Evolutionary conservation across 164 flowering plant genomes (phyloP).

Genomic region (Macadamia tetraphylla): DNA sequence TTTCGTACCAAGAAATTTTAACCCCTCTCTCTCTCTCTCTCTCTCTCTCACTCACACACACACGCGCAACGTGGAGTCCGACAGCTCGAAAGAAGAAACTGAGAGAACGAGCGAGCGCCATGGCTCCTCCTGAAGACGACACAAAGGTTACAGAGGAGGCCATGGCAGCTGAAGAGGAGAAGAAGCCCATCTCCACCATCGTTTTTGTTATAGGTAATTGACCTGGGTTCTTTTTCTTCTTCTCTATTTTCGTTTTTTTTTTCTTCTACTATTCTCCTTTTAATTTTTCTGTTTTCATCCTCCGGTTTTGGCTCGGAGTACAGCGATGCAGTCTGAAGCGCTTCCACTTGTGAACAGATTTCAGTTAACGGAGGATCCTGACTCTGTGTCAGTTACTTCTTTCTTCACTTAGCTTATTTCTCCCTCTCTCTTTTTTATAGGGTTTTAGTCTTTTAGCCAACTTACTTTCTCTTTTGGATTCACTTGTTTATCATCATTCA

Average conservation of each 20-base stretch:
- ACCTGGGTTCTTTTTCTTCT: neutral
- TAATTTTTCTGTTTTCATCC: neutral
- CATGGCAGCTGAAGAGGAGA: slow-evolving; percentile 23
- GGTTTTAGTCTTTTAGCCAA: no score
- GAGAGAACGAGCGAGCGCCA: slow-evolving; percentile 13
- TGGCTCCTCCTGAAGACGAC: slow-evolving; percentile 50
- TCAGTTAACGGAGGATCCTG: slow-evolving; percentile 49
- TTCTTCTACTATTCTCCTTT: neutral
- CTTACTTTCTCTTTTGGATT: neutral
- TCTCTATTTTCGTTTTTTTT: neutral
- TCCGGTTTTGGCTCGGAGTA: slow-evolving; percentile 13
- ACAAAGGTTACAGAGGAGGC: slow-evolving; percentile 31
- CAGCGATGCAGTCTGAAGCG: slow-evolving; percentile 99
- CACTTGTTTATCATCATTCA: neutral
- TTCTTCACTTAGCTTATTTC: neutral
- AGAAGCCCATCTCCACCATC: slow-evolving; percentile 53
- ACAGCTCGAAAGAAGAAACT: no score
- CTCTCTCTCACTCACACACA: no score
- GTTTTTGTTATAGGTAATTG: slow-evolving; percentile 65
- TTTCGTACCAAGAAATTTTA: no score
- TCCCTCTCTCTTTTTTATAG: neutral
- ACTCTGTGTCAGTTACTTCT: slow-evolving; percentile 48
- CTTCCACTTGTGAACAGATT: slow-evolving; percentile 74
- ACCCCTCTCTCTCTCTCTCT: no score
- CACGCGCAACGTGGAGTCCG: no score